phyloP scores from a whole-genome alignment of 169 alveolate species.

The Sarcocystis neurona region DNA sequence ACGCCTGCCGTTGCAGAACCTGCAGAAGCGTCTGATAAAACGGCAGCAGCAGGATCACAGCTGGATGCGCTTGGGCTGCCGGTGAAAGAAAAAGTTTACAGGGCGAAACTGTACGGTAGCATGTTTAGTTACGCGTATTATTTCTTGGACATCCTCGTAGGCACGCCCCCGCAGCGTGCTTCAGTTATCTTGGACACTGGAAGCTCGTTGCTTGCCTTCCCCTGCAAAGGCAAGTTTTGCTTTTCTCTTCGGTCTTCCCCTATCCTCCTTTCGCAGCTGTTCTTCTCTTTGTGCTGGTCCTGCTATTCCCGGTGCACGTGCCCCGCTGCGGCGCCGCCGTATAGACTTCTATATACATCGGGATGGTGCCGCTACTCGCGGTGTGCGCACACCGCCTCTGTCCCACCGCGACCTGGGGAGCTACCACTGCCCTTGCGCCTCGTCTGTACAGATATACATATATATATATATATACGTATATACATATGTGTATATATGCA shows the following conservation, averaged over 20 bases:
- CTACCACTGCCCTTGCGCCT: too few relatives aligned
- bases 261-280: background rate
- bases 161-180: conserved; percentile 68
- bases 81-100: background rate
- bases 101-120: conserved; percentile 61
- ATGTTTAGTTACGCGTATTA: conserved; percentile 67
- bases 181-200: conserved; percentile 67
- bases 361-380: too few relatives aligned
- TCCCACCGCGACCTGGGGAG: too few relatives aligned
- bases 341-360: too few relatives aligned
- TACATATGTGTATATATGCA: background rate
- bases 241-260: background rate
- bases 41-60: background rate
- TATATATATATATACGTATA: background rate
- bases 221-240: conserved; percentile 34
- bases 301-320: background rate
- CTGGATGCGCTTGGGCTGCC: background rate
- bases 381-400: too few relatives aligned
- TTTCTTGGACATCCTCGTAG: conserved; percentile 60
- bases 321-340: too few relatives aligned
- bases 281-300: background rate
- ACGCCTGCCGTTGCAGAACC: background rate
- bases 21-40: background rate
- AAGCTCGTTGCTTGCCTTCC: conserved; percentile 46
- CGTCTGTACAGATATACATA: too few relatives aligned